Evolutionary conservation across 345 rosid species (phyloP).

Genomic region (Syzygium jambos): DNA sequence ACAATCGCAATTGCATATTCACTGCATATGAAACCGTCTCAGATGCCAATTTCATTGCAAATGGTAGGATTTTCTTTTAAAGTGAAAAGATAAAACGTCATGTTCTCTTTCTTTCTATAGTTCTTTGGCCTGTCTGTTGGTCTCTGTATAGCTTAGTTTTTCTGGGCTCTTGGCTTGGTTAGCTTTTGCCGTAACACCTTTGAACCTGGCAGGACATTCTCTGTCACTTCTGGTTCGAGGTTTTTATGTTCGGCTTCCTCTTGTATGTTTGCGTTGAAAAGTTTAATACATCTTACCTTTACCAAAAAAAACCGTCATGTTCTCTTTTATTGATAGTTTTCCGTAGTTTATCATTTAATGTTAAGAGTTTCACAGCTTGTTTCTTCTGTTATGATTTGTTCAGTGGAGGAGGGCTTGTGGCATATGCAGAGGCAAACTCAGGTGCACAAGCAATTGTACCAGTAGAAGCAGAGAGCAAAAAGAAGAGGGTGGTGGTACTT

Average conservation of each 20-base stretch:
- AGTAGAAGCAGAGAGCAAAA: slow-evolving; percentile 37
- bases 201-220: no score
- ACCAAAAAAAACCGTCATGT: background rate
- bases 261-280: no score
- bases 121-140: no score
- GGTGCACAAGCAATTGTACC: slow-evolving; percentile 21
- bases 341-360: background rate
- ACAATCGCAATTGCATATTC: background rate
- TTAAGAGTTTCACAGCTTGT: background rate
- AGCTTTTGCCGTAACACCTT: no score
- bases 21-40: background rate
- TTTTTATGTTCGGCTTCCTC: no score
- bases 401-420: slow-evolving; percentile 86
- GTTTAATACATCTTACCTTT: no score
- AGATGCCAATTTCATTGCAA: background rate
- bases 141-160: no score
- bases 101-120: background rate
- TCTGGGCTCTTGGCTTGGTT: no score
- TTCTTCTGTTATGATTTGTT: background rate
- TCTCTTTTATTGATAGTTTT: accelerated
- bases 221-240: no score
- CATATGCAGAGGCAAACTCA: slow-evolving; percentile 65
- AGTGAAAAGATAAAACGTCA: background rate
- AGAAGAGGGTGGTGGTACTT: slow-evolving; percentile 87
- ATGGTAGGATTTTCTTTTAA: background rate